Conservation (phyloP, 306 rosid genomes). For the Rosa lucieae region DNA sequence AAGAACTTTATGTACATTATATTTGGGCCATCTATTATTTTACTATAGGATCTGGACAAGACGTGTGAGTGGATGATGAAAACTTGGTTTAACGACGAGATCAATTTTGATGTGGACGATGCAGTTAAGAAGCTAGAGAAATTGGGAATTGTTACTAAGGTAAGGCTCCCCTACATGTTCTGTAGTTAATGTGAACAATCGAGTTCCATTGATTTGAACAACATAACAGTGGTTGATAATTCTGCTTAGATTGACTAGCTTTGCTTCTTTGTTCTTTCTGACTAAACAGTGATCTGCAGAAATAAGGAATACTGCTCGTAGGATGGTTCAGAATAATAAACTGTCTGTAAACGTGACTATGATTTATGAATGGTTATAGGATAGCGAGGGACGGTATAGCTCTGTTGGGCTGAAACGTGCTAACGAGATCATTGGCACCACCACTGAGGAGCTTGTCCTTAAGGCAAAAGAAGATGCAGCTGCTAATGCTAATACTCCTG, state of each 20-base stretch:
- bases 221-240: too few species aligned
- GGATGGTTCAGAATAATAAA: too few species aligned
- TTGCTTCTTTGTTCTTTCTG: not conserved
- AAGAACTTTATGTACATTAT: not conserved
- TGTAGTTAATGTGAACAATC: not conserved
- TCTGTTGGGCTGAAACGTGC: slow-evolving; percentile 83
- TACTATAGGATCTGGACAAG: slow-evolving; percentile 70
- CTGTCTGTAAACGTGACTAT: not conserved
- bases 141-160: slow-evolving; percentile 77
- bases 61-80: slow-evolving; percentile 80
- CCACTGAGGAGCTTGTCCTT: slow-evolving; percentile 87
- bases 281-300: not conserved
- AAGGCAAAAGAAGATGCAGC: slow-evolving; percentile 50
- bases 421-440: slow-evolving; percentile 86
- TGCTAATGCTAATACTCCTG: not conserved
- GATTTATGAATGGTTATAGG: slow-evolving; percentile 45
- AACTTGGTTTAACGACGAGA: slow-evolving; percentile 63
- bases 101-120: slow-evolving; percentile 95
- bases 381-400: slow-evolving; percentile 72
- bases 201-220: too few species aligned
- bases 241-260: not conserved
- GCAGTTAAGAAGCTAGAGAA: slow-evolving; percentile 83
- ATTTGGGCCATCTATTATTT: not conserved
- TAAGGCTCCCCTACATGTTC: slow-evolving; percentile 33
- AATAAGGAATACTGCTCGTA: not conserved